A percentile compares a stretch with the other conserved stretches of the same genome.
Conservation (phyloP, 306 rosid genomes). For the Cucurbita pepo region DNA sequence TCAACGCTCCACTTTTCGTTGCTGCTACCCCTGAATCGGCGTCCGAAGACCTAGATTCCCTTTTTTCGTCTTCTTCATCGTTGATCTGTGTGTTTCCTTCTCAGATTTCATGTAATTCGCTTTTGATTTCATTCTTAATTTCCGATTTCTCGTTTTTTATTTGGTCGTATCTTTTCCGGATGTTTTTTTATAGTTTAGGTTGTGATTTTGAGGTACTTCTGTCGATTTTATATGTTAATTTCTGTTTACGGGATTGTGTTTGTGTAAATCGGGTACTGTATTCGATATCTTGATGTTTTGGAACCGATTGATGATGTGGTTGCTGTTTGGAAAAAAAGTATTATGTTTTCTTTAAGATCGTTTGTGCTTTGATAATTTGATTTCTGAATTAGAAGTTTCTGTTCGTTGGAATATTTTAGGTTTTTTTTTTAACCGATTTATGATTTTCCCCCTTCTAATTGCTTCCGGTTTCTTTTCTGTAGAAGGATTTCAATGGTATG, state of each 20-base stretch:
- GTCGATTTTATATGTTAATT: neutral
- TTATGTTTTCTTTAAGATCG: neutral
- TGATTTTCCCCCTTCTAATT: neutral
- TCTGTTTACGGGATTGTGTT: neutral
- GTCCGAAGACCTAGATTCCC: constrained; percentile 2
- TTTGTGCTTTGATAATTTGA: neutral
- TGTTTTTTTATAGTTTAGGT: neutral
- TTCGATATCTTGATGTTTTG: neutral
- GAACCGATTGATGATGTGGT: neutral
- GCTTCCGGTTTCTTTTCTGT: neutral
- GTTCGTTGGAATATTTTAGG: neutral
- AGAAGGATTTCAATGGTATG: neutral
- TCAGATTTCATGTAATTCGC: neutral
- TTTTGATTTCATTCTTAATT: neutral
- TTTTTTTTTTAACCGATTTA: too few species aligned
- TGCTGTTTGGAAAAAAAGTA: neutral
- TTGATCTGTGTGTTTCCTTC: neutral
- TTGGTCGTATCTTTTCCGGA: neutral
- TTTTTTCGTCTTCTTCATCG: neutral
- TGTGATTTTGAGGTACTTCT: neutral
- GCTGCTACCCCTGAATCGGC: neutral
- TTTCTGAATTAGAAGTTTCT: neutral
- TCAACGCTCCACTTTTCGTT: neutral
- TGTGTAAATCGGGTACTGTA: neutral
- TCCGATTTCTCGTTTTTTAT: neutral